Percentiles rank a stretch among this genome's conserved stretches.
Conservation (phyloP, 2,329 filamentous ascomycete species). For the Aspergillus sp. region DNA sequence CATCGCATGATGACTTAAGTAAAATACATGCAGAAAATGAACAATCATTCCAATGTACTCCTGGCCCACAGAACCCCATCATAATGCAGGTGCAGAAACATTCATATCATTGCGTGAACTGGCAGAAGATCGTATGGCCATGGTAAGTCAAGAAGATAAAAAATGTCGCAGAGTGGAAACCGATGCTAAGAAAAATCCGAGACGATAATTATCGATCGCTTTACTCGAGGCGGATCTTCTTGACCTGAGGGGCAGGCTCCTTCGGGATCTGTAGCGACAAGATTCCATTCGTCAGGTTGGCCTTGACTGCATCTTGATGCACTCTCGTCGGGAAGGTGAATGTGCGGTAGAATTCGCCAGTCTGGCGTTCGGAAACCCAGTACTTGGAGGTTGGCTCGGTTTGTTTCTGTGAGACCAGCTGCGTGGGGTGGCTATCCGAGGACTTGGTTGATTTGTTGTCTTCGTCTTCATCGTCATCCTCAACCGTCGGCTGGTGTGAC, state of each 20-base stretch:
- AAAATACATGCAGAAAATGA: neutral
- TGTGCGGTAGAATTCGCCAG: slow-evolving; percentile 59
- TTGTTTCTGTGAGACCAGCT: slow-evolving; percentile 21
- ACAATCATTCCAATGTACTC: neutral
- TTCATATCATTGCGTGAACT: neutral
- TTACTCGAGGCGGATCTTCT: slow-evolving; percentile 54
- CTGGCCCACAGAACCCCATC: neutral
- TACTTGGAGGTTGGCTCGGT: slow-evolving; percentile 44
- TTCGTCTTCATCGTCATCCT: slow-evolving; percentile 51
- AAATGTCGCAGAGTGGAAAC: neutral
- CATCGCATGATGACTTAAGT: neutral
- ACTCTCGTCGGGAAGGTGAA: slow-evolving; percentile 60
- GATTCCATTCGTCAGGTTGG: slow-evolving; percentile 61
- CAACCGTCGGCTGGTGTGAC: slow-evolving; percentile 53
- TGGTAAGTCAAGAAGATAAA: neutral
- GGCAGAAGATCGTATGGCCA: neutral
- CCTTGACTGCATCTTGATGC: slow-evolving; percentile 61
- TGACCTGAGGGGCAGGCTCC: slow-evolving; percentile 49
- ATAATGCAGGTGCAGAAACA: neutral
- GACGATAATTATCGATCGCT: neutral
- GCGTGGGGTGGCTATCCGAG: slow-evolving; percentile 26
- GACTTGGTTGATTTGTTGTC: slow-evolving; percentile 13
- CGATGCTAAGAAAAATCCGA: neutral
- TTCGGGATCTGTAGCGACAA: slow-evolving; percentile 60
- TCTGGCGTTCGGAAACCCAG: slow-evolving; percentile 60